These are phyloP conservation scores for Epichloe hybrida DNA, from an alignment of 2,329 filamentous ascomycete species.

Conservation along the genomic window DNA sequence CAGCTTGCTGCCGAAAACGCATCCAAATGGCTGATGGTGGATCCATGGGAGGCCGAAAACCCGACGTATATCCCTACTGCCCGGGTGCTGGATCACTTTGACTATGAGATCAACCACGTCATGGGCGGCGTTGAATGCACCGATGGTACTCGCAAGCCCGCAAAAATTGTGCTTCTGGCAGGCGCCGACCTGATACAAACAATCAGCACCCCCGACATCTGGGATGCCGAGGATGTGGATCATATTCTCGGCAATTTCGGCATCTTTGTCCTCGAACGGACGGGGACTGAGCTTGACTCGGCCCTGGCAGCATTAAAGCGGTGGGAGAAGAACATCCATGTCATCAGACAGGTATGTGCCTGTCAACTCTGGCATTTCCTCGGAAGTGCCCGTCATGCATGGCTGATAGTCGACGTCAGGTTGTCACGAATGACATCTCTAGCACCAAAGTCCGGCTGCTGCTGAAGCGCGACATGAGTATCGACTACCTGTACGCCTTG, in stretches of 20 bases:
- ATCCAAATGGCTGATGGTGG: conserved; percentile 66
- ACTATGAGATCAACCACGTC: conserved; percentile 69
- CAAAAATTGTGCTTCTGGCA: conserved; percentile 68
- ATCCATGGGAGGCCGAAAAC: conserved; percentile 77
- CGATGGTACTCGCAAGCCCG: conserved; percentile 50
- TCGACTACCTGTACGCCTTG: conserved; percentile 44
- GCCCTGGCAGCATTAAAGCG: conserved; percentile 68
- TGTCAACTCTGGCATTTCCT: neutral
- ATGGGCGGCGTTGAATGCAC: conserved; percentile 63
- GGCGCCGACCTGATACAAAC: conserved; percentile 65
- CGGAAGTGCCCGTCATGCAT: neutral
- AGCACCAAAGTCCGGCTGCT: conserved; percentile 66
- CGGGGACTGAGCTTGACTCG: conserved; percentile 78
- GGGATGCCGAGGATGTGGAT: conserved; percentile 73
- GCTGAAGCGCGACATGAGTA: conserved; percentile 65
- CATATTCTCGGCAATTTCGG: conserved; percentile 78
- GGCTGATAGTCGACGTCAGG: conserved; percentile 3
- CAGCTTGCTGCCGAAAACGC: conserved; percentile 63
- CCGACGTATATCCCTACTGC: conserved; percentile 77
- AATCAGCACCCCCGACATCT: conserved; percentile 62
- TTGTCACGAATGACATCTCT: conserved; percentile 72
- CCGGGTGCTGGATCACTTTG: conserved; percentile 79
- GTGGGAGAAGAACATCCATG: conserved; percentile 75
- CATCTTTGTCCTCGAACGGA: conserved; percentile 75
- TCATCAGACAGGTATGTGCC: conserved; percentile 46